Evolutionary conservation across 345 rosid genomes (phyloP), one percentile per base, ranked within the genome.

Genomic region (Hevea brasiliensis): DNA sequence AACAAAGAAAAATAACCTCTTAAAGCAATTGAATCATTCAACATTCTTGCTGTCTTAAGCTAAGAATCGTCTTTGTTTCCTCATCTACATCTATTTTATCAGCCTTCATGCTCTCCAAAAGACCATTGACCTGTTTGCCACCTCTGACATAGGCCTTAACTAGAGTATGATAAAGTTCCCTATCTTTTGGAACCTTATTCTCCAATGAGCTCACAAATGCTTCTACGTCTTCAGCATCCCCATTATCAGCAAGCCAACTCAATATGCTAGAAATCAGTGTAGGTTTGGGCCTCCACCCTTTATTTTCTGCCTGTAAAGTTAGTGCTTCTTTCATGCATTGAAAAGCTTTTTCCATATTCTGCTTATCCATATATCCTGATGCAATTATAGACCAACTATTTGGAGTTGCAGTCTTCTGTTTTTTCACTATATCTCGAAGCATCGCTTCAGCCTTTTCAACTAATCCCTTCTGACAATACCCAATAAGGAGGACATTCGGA

Each of bases 311-410:
- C 10, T 73, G 75, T 21, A 74, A 66, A 60, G 81, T 84, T 27
- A 86, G 77, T 59, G 85, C 89, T 78, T 78, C 80, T 45, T 74
- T 82, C 67, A 84, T 75, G 83, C 85, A 80, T 61, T 82, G 75
- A 41, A 81, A 74, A 68, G 83, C 85, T 56, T 80, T 84, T 67
- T 78, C 81, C 87, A 86, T 81, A 50, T 81, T 76, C 58, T 82
- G 81, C 77, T 81, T 73, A 48, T 74, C 68, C 29, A 61, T n/a
- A 65, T 81, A 80, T 21, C 81, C 85, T 3, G 81, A 65, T 1
- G 85, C 83, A 53, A 84, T 14, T 42, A 84, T 84, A 6, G 84
- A 44, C 89, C 89, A 86, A 65, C 89, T 78, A 75, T 74, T 82
- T 20, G 89, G 84, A 41, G 35, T 61, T 57, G 81, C 70, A 26